Evolutionary conservation across 768 basidiomycete genomes (phyloP).

Genomic region (Phlebiopsis flavidoalba): DNA sequence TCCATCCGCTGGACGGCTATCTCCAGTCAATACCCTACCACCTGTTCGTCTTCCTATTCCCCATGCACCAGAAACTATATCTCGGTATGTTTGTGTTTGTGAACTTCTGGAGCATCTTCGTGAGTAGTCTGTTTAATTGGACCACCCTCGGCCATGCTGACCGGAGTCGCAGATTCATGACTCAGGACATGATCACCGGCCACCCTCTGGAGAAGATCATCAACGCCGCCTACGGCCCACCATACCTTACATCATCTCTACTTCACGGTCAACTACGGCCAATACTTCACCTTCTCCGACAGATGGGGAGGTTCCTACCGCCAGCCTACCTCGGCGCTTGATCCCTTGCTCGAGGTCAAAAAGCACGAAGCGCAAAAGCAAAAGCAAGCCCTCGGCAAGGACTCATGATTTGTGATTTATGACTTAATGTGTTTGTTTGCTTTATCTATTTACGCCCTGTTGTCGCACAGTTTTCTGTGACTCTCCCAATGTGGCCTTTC

Average conservation of each 20-base stretch:
- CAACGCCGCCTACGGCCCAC: conserved; percentile 98
- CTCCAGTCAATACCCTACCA: conserved; percentile 94
- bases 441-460: not conserved
- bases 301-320: conserved; percentile 81
- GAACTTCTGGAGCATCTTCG: conserved; percentile 92
- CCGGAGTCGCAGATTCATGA: conserved; percentile 78
- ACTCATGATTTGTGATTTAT: not conserved
- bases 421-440: not conserved
- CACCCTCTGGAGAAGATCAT: conserved; percentile 83
- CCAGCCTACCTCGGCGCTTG: conserved; percentile 76
- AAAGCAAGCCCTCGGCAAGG: conserved; percentile 21
- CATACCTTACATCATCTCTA: conserved; percentile 96
- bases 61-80: conserved; percentile 81
- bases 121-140: conserved; percentile 30
- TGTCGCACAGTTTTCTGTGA: not conserved
- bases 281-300: conserved; percentile 98
- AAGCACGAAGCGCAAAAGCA: conserved; percentile 25
- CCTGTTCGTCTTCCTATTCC: conserved; percentile 85
- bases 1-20: conserved; percentile 95
- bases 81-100: conserved; percentile 85
- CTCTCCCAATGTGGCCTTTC: not conserved
- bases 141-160: not conserved
- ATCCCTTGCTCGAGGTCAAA: conserved; percentile 76
- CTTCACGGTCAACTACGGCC: conserved; percentile 95
- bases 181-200: conserved; percentile 96